Conservation (phyloP, 2,329 filamentous ascomycete species). For the Immersiporthe knoxdaviesiana region DNA sequence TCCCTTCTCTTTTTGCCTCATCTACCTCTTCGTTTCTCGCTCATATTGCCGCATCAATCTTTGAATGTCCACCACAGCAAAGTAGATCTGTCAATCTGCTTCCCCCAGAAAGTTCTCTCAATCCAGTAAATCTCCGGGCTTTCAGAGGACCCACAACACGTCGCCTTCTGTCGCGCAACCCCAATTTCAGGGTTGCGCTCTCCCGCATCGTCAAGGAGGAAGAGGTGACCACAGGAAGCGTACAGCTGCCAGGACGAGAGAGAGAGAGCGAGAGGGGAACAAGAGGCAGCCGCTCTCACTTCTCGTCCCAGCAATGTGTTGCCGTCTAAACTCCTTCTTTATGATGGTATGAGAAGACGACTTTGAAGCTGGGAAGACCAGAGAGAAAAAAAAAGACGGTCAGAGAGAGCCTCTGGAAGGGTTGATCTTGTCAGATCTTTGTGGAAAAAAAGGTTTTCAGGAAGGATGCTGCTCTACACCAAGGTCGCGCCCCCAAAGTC, state of each 20-base stretch:
- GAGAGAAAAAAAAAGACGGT: neutral
- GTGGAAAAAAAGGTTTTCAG: too few species aligned
- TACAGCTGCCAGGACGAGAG: neutral
- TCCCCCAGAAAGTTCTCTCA: neutral
- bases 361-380: neutral
- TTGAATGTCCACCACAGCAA: neutral
- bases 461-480: constrained; percentile 61
- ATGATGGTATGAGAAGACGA: neutral
- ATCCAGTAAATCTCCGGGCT: neutral
- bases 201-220: constrained; percentile 5
- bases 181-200: constrained; percentile 10
- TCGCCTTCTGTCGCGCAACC: constrained; percentile 18
- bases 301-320: constrained; percentile 1
- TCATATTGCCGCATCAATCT: neutral
- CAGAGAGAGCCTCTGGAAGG: neutral
- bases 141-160: constrained; percentile 1
- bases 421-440: neutral
- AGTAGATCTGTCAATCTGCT: neutral
- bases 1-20: neutral
- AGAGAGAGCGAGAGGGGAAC: neutral
- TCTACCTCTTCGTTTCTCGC: neutral
- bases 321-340: neutral
- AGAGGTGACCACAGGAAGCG: too few species aligned
- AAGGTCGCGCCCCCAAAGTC: constrained; percentile 59
- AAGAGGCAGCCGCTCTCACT: neutral